Evolutionary conservation across 192 early-diverging fungal genomes (phyloP), one percentile per base, ranked within the genome.

Genomic region (Coemansia sp.): DNA sequence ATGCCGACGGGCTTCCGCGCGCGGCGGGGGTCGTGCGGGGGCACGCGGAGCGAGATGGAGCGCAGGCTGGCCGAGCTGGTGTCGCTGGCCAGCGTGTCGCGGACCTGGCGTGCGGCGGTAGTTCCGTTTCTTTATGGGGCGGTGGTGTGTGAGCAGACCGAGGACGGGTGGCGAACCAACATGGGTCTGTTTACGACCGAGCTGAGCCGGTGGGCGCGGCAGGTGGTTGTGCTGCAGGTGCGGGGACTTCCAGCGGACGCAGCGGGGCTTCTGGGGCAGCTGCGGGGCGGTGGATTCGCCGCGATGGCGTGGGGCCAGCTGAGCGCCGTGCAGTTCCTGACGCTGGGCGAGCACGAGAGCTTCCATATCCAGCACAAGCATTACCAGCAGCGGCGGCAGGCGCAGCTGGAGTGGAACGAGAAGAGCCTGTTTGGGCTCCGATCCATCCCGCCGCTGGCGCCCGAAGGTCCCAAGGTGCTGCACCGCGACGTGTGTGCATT

Each of bases 161-260:
- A 31, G 22, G 29, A 23, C 25, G n/a, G 41, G 18, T 55, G 60
- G 60, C 17, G 23, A n/a, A 63, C 46, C 3, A 63, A 63, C 16
- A 0, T 50, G 17, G 7, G 7, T 1, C 35, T 47, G 12, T 42
- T 52, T 5, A 10, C 21, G 1, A 2, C 9, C 21, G 38, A 14
- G 27, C 8, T 9, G n/a, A 14, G 38, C 19, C 12, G 12, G 5
- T 30, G 28, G 29, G 45, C 38, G 43, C 51, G 38, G 12, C 29
- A 43, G 14, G 39, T 62, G 7, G 38, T 49, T 6, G 44, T 49
- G 5, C 21, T 50, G n/a, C 26, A 16, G 12, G 25, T 14, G 22
- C 9, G 4, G 14, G 12, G 26, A n/a, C 18, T 12, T 31, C 9
- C 17, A 7, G 13, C 27, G 5, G n/a, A 5, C 11, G 39, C 19